These are phyloP conservation scores for Dimargaris cristalligena DNA, from an alignment of 192 early-diverging fungal species.

Conservation along the genomic window DNA sequence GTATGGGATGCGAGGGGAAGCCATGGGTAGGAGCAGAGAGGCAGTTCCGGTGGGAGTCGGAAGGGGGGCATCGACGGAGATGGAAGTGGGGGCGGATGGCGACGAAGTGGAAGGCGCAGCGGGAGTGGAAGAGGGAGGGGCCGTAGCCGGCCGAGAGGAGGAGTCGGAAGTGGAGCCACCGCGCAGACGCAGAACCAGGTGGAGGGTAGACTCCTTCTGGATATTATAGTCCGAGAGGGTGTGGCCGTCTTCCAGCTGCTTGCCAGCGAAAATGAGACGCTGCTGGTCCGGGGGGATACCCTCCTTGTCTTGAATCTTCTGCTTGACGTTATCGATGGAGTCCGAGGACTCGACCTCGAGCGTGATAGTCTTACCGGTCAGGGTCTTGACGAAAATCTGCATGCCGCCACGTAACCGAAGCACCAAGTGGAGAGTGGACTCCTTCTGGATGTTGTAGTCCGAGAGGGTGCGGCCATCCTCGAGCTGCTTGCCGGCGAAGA, in stretches of 20 bases:
- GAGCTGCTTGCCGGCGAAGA: too few relatives aligned
- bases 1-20: too few relatives aligned
- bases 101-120: not conserved
- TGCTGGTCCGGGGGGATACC: conserved; percentile 79
- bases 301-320: conserved; percentile 75
- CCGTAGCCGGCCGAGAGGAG: not conserved
- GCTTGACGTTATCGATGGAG: conserved; percentile 66
- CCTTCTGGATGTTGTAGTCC: too few relatives aligned
- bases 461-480: too few relatives aligned
- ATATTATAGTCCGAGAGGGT: conserved; percentile 61
- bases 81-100: not conserved
- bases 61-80: not conserved
- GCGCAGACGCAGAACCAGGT: conserved; percentile 62
- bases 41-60: not conserved
- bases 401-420: conserved; percentile 91
- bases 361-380: conserved; percentile 96
- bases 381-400: conserved; percentile 80
- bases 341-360: conserved; percentile 68
- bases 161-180: conserved; percentile 64
- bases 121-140: not conserved
- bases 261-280: conserved; percentile 65
- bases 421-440: conserved; percentile 88
- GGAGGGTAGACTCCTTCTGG: conserved; percentile 70
- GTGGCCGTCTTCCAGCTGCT: conserved; percentile 70
- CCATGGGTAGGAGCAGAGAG: not conserved